Percentiles rank a stretch among this genome's conserved stretches.
phyloP scores from a whole-genome alignment of 2,329 filamentous ascomycete genomes.

The Dissoconium aciculare region DNA sequence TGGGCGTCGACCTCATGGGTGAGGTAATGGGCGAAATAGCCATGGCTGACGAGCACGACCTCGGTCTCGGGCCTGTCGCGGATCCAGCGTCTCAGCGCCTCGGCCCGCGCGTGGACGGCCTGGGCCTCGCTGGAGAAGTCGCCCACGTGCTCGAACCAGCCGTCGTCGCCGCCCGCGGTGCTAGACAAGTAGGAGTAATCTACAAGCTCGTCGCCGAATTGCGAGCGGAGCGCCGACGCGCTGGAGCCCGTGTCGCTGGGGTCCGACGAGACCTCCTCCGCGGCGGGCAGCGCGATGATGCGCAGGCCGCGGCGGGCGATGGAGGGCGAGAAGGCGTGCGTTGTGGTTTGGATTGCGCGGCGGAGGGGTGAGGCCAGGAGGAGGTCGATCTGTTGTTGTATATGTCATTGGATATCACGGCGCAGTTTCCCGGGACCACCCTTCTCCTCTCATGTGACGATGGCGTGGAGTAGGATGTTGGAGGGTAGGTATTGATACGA shows the following conservation, averaged over 20 bases:
- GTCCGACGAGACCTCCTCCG: conserved; percentile 17
- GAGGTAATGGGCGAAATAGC: conserved; percentile 20
- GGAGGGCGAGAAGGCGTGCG: conserved; percentile 14
- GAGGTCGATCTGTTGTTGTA: conserved; percentile 15
- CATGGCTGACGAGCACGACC: conserved; percentile 19
- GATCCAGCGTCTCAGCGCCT: conserved; percentile 16
- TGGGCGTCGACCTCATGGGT: conserved; percentile 18
- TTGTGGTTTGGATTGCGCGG: conserved; percentile 17
- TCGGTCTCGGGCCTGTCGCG: conserved; percentile 16
- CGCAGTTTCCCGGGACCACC: too few relatives aligned
- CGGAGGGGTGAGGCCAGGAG: conserved; percentile 19
- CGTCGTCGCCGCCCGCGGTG: conserved; percentile 16
- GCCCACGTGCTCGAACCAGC: conserved; percentile 18
- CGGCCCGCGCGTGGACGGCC: conserved; percentile 14
- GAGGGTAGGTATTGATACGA: too few relatives aligned
- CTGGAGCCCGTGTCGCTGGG: conserved; percentile 17
- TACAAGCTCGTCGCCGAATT: conserved; percentile 11
- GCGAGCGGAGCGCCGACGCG: conserved; percentile 8
- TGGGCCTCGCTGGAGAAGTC: conserved; percentile 15
- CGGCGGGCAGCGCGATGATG: conserved; percentile 17
- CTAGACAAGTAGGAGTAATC: neutral
- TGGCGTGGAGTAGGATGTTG: too few relatives aligned
- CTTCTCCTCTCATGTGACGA: too few relatives aligned
- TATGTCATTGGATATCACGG: neutral
- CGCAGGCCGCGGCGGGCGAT: conserved; percentile 14